Percentiles rank a stretch among this genome's conserved stretches.
Conservation (phyloP, 1,139 yeast genomes). For the Entelexis paramagnoliae region DNA sequence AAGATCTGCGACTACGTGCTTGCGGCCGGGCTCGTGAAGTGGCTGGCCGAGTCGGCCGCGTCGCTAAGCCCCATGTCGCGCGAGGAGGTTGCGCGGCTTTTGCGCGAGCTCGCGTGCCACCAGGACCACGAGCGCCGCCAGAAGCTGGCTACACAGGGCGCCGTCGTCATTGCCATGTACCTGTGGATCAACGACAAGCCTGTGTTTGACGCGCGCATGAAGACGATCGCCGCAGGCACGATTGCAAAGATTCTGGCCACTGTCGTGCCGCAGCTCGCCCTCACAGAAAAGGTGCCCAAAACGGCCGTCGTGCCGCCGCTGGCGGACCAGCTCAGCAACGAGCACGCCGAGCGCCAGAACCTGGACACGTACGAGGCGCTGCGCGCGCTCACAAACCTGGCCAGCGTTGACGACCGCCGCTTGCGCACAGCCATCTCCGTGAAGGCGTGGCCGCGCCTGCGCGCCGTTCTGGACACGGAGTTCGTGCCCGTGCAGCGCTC, state of each 20-base stretch:
- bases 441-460: constrained; percentile 35
- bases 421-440: constrained; percentile 32
- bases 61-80: constrained; percentile 28
- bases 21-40: constrained; percentile 26
- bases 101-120: constrained; percentile 31
- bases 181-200: constrained; percentile 23
- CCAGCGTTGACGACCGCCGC: constrained; percentile 33
- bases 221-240: constrained; percentile 29
- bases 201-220: constrained; percentile 22
- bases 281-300: constrained; percentile 29
- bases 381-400: constrained; percentile 42
- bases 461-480: constrained; percentile 31
- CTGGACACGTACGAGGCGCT: constrained; percentile 40
- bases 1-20: constrained; percentile 25
- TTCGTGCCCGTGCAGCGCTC: constrained; percentile 33
- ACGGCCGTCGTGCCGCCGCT: constrained; percentile 30
- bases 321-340: constrained; percentile 27
- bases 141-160: constrained; percentile 31
- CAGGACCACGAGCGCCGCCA: constrained; percentile 27
- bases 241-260: constrained; percentile 33
- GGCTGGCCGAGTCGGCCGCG: constrained; percentile 27
- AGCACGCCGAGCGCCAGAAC: constrained; percentile 26
- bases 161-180: constrained; percentile 30
- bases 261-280: constrained; percentile 31
- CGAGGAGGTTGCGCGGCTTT: constrained; percentile 26